Base-by-base conservation (phyloP, 495 filamentous ascomycete genomes). In the Bathelium albidoporum region DNA sequence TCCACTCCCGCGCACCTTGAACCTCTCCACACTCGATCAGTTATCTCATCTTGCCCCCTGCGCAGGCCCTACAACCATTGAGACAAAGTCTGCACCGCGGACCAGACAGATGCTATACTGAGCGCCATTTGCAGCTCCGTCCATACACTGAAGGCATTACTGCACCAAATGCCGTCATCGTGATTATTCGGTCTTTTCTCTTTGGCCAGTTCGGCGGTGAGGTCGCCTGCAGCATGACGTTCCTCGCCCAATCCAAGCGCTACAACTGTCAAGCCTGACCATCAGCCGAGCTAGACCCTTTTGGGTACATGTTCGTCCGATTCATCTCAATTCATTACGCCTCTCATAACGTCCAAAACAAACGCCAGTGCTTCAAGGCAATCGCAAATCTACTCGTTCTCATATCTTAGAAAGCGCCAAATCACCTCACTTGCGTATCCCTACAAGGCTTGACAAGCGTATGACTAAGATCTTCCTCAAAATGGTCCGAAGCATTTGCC, bases 231-330 rank as follows among this genome's bases (percentile, higher is more conserved):
- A 29, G 11, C 22, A 55, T 55, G 49, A 55, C 49, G 49, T 29
- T 3, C 49, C 5, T 20, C 29, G 49, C 24, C 49, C 49, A 55
- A 55, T 55, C 49, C 24, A 4, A 29, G 49, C 16, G 49, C 49
- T 55, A 55, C 49, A 55, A 28, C 49, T 55, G 49, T 55, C 49
- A 55, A 55, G 49, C 12, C 24, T 26, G 49, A n/a, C 24, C 49
- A 55, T 55, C 22, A 55, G 29, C 4, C 49, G 29, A 55, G 49
- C 34, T 39, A 39, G 14, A 14, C 14, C 14, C 34, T 14, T 5
- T 39, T 14, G 34, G 34, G 14, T 39, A n/a, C n/a, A n/a, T n/a
- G n/a, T n/a, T n/a, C n/a, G n/a, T n/a, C n/a, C n/a, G n/a, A n/a
- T n/a, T n/a, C n/a, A n/a, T n/a, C n/a, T n/a, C n/a, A n/a, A n/a